phyloP scores from a whole-genome alignment of 1,284 basidiomycete genomes.

The Tilletia indica region DNA sequence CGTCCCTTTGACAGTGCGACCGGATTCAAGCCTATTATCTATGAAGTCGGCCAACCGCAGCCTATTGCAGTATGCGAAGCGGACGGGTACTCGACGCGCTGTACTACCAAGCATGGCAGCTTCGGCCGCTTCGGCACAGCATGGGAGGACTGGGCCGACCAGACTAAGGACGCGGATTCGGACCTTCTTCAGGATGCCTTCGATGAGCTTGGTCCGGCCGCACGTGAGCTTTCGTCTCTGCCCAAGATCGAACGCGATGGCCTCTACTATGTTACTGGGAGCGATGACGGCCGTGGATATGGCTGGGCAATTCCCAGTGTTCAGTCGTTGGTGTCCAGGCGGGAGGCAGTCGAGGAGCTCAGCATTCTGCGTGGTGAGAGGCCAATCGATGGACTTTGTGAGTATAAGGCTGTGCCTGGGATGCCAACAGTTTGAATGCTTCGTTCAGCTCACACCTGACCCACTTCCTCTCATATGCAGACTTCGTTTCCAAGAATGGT shows the following conservation, averaged over 20 bases:
- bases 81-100: not conserved
- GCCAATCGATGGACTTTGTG: slow-evolving; percentile 1
- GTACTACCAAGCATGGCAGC: slow-evolving; percentile 8
- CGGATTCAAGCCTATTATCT: slow-evolving; percentile 2
- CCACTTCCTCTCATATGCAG: not conserved
- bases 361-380: not conserved
- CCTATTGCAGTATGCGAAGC: not conserved
- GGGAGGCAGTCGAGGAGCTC: not conserved
- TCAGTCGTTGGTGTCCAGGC: not conserved
- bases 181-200: not conserved
- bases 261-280: not conserved
- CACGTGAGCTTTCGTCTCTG: not conserved
- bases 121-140: slow-evolving; percentile 2
- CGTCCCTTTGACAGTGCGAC: not conserved
- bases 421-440: no score
- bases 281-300: not conserved
- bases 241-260: not conserved
- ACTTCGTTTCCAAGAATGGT: not conserved
- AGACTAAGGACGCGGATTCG: not conserved
- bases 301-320: not conserved
- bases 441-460: no score
- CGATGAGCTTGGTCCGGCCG: not conserved
- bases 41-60: not conserved
- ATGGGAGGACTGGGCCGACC: not conserved
- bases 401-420: not conserved